Percentiles rank a stretch among this genome's conserved stretches.
Conservation (phyloP, 176 grass and related monocot species). For the Guadua angustifolia region DNA sequence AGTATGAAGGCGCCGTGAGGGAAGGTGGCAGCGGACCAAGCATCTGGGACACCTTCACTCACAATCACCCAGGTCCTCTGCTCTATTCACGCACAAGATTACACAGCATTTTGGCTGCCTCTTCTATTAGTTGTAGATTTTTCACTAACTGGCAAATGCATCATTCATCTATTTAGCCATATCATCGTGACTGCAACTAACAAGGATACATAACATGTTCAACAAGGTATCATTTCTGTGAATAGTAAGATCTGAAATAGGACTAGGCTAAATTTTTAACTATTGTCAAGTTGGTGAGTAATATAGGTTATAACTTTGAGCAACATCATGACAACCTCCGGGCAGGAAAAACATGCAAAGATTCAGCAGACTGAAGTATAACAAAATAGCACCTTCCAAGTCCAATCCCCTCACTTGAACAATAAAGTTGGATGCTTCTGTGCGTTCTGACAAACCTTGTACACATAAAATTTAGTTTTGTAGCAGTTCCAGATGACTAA, state of each 20-base stretch:
- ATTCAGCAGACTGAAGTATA: neutral
- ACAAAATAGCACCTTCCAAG: neutral
- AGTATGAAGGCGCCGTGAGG: constrained; percentile 80
- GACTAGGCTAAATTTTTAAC: neutral
- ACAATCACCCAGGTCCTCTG: constrained; percentile 66
- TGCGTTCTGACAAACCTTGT: neutral
- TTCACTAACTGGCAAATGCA: neutral
- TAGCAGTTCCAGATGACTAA: neutral
- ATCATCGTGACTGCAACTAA: neutral
- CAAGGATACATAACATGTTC: neutral
- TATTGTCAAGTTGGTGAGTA: neutral
- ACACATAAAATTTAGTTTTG: neutral
- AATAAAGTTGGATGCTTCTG: neutral
- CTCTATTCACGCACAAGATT: constrained; percentile 20
- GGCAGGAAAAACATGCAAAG: neutral
- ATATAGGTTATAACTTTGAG: neutral
- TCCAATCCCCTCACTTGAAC: neutral
- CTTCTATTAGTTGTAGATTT: neutral
- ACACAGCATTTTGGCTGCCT: constrained; percentile 13
- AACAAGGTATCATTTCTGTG: neutral
- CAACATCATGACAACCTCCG: neutral
- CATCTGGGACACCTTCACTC: constrained; percentile 89
- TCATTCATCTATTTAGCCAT: neutral
- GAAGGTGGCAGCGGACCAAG: constrained; percentile 66
- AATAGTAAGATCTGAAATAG: neutral